Conservation (phyloP, 108 stramenopile genomes). For the Hondaea fermentalgiana region DNA sequence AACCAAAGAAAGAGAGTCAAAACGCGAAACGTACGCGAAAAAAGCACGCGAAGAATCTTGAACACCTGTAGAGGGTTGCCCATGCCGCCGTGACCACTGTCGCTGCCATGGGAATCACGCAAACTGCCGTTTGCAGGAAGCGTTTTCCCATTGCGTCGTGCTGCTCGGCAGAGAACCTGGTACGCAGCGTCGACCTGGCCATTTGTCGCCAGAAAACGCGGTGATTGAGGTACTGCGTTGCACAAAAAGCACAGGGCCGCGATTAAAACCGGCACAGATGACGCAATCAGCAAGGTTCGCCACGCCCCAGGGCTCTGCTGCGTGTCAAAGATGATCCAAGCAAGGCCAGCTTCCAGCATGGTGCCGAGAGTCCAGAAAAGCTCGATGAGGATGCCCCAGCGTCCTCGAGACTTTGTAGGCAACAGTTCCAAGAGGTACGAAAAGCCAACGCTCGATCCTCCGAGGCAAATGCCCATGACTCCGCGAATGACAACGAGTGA, state of each 20-base stretch:
- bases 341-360: not conserved
- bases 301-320: not conserved
- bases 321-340: not conserved
- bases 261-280: not conserved
- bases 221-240: not conserved
- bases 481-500: not conserved
- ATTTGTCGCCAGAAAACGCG: not conserved
- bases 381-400: slow-evolving; percentile 16
- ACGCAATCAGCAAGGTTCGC: not conserved
- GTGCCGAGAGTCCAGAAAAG: slow-evolving; percentile 17
- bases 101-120: not conserved
- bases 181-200: not conserved
- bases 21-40: not conserved
- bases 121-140: not conserved
- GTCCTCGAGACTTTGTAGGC: not conserved
- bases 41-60: not conserved
- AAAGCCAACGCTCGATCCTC: slow-evolving; percentile 17
- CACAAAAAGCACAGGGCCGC: not conserved
- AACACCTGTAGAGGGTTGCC: not conserved
- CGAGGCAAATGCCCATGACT: slow-evolving; percentile 9
- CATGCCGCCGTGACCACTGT: not conserved
- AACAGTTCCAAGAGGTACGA: slow-evolving; percentile 19
- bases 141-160: not conserved
- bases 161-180: not conserved
- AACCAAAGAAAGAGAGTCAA: slow-evolving; percentile 13